These are phyloP conservation scores for Nakazawaea ambrosiae DNA, from an alignment of 805 yeast species.

Conservation along the genomic window DNA sequence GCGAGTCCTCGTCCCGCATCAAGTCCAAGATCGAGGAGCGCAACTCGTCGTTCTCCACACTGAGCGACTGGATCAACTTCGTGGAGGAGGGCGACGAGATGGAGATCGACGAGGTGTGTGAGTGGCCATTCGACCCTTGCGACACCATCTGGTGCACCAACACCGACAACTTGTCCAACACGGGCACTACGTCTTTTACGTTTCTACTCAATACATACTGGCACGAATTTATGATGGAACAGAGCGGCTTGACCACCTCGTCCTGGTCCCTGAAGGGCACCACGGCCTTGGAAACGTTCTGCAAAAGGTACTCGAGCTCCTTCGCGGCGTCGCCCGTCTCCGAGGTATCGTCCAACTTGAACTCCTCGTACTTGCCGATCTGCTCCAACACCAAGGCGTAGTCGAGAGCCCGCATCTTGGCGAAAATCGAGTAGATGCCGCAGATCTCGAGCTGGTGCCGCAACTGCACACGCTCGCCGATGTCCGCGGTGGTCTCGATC, in stretches of 20 bases:
- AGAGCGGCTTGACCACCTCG: neutral
- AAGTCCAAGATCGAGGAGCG: conserved; percentile 19
- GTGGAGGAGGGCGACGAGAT: conserved; percentile 47
- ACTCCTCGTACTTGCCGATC: conserved; percentile 52
- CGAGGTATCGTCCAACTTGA: conserved; percentile 30
- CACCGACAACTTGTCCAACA: conserved; percentile 56
- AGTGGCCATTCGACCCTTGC: conserved; percentile 18
- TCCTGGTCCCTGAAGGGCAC: neutral
- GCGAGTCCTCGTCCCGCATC: neutral
- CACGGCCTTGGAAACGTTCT: neutral
- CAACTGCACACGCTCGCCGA: conserved; percentile 1
- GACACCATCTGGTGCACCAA: conserved; percentile 68
- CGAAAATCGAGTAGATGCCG: conserved; percentile 27
- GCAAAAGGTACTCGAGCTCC: neutral
- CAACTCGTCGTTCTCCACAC: conserved; percentile 14
- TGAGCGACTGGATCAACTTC: conserved; percentile 17
- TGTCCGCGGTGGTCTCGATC: conserved; percentile 39
- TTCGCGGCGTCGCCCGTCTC: neutral
- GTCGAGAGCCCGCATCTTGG: conserved; percentile 42
- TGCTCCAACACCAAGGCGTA: conserved; percentile 59
- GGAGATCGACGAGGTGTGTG: conserved; percentile 60
- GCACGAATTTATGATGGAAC: neutral
- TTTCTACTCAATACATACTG: neutral
- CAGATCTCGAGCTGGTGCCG: conserved; percentile 1
- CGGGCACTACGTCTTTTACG: conserved; percentile 17